Percentiles rank a stretch among this genome's conserved stretches.
Conservation (phyloP, 176 grass and related monocot genomes). For the Rhipidocladum racemiflorum region DNA sequence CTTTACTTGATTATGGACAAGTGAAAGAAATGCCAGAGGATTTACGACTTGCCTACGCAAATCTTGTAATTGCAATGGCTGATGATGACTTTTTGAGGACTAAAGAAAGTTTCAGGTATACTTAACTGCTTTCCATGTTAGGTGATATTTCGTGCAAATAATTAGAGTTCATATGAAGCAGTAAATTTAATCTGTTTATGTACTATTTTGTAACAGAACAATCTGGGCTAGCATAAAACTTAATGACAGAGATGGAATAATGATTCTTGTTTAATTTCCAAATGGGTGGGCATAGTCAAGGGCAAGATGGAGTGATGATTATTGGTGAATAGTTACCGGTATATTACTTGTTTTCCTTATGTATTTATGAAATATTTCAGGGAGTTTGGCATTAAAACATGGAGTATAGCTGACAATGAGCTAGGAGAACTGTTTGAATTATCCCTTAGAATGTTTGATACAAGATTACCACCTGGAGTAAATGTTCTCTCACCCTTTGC, state of each 20-base stretch:
- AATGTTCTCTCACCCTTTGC: slow-evolving; percentile 74
- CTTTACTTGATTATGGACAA: slow-evolving; percentile 99
- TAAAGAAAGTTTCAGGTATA: slow-evolving; percentile 72
- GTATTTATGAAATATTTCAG: slow-evolving; percentile 47
- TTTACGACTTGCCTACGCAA: slow-evolving; percentile 93
- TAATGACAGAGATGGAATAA: slow-evolving; percentile 8
- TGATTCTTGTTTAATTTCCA: neutral
- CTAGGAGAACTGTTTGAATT: slow-evolving; percentile 65
- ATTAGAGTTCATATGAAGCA: neutral
- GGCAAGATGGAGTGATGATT: neutral
- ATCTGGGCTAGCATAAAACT: neutral
- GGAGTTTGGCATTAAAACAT: slow-evolving; percentile 79
- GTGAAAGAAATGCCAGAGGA: slow-evolving; percentile 89
- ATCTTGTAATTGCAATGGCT: slow-evolving; percentile 91
- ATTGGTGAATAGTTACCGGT: neutral
- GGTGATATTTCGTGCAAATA: slow-evolving; percentile 8
- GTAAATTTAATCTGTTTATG: neutral
- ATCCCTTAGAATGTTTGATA: slow-evolving; percentile 87
- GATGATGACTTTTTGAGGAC: slow-evolving; percentile 61
- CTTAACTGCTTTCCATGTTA: slow-evolving; percentile 2
- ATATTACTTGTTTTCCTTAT: slow-evolving; percentile 14
- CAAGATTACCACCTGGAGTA: slow-evolving; percentile 89
- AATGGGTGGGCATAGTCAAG: neutral
- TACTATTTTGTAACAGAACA: neutral
- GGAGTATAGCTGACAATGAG: slow-evolving; percentile 51